Conservation (phyloP, 2,329 filamentous ascomycete genomes). For the Talaromyces sp. region DNA sequence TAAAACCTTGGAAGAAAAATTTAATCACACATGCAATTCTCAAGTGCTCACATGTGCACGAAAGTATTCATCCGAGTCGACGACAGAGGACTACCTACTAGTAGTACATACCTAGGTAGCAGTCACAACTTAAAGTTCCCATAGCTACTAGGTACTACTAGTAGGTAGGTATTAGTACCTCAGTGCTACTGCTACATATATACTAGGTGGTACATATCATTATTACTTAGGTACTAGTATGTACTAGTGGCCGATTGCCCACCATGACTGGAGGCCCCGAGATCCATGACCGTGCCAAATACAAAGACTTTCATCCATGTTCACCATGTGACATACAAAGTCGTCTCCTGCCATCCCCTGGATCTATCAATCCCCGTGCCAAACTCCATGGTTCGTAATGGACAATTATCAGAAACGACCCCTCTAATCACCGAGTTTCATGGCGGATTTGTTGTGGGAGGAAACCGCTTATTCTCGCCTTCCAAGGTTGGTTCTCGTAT, state of each 20-base stretch:
- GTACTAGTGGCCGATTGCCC: not conserved
- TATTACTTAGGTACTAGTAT: no score
- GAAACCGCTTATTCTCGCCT: constrained; percentile 5
- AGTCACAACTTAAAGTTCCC: no score
- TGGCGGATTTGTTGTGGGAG: constrained; percentile 10
- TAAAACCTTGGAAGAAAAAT: no score
- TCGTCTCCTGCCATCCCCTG: constrained; percentile 4
- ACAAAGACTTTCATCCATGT: constrained; percentile 9
- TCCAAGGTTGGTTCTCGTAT: constrained; percentile 11
- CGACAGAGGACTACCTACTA: no score
- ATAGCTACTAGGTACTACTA: no score
- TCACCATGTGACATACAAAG: constrained; percentile 9
- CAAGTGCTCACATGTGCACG: no score
- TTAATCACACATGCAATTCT: no score
- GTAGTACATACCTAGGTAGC: no score
- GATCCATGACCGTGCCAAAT: constrained; percentile 7
- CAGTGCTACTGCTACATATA: no score
- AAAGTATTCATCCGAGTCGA: no score
- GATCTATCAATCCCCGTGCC: constrained; percentile 7
- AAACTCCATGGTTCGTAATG: not conserved
- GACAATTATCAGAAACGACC: not conserved
- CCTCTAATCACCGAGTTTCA: constrained; percentile 11
- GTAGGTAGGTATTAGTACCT: no score
- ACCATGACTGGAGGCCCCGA: not conserved
- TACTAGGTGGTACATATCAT: no score